Percentiles rank a stretch among this genome's conserved stretches.
phyloP scores from a whole-genome alignment of 2,329 filamentous ascomycete genomes.

The Aureobasidium sp. region DNA sequence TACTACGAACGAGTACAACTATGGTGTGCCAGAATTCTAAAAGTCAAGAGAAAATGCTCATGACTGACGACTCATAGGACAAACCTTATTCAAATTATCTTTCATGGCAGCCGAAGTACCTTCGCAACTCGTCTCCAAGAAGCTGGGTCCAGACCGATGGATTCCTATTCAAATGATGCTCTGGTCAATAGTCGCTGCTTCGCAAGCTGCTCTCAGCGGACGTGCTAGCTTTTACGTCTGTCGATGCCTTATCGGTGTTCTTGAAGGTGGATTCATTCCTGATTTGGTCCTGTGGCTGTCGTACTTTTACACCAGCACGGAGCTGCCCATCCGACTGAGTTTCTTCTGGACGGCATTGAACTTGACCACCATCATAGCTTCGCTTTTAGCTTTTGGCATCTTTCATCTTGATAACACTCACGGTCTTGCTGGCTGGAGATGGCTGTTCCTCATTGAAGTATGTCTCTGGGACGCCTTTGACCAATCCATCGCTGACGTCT shows the following conservation, averaged over 20 bases:
- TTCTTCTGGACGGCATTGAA: conserved; percentile 27
- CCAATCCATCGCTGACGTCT: too few species aligned
- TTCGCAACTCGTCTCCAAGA: conserved; percentile 41
- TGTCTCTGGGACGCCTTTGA: too few species aligned
- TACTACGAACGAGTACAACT: conserved; percentile 33
- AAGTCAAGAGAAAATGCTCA: conserved; percentile 26
- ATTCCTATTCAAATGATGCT: conserved; percentile 32
- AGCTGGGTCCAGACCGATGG: conserved; percentile 42
- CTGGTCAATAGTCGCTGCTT: conserved; percentile 32
- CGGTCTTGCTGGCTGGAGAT: conserved; percentile 22
- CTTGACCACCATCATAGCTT: conserved; percentile 26
- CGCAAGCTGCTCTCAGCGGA: conserved; percentile 32
- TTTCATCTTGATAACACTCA: conserved; percentile 25
- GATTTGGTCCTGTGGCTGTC: conserved; percentile 34
- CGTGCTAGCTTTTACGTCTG: conserved; percentile 25
- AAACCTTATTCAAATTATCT: conserved; percentile 18
- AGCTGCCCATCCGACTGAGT: conserved; percentile 38
- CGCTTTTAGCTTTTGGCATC: conserved; percentile 27
- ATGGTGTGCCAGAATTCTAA: conserved; percentile 23
- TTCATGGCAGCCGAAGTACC: conserved; percentile 33
- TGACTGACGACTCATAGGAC: background rate
- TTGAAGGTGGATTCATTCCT: conserved; percentile 11
- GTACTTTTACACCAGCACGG: conserved; percentile 38
- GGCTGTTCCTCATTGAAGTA: conserved; percentile 27
- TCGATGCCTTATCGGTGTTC: conserved; percentile 11